phyloP scores from a whole-genome alignment of 768 basidiomycete species.

The Suillus variegatus region DNA sequence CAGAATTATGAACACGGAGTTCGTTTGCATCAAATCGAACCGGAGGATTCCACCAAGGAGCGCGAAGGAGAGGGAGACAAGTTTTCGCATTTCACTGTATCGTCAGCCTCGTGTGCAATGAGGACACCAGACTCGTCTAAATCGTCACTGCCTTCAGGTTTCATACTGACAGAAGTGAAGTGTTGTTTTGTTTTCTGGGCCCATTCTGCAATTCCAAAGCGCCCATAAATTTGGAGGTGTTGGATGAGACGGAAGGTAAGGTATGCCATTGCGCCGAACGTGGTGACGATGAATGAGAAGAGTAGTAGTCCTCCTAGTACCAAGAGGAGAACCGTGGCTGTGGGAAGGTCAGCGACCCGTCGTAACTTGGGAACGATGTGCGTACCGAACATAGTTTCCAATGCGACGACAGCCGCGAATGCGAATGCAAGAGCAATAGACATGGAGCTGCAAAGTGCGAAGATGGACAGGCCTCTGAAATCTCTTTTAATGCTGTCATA shows the following conservation, averaged over 20 bases:
- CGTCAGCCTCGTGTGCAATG: slow-evolving; percentile 18
- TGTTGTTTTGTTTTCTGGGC: slow-evolving; percentile 26
- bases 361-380: not conserved
- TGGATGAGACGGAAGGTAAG: slow-evolving; percentile 34
- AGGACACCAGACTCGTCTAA: slow-evolving; percentile 28
- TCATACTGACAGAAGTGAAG: slow-evolving; percentile 16
- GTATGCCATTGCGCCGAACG: slow-evolving; percentile 31
- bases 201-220: slow-evolving; percentile 33
- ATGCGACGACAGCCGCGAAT: slow-evolving; percentile 31
- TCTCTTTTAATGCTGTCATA: slow-evolving; percentile 13
- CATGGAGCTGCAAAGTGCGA: slow-evolving; percentile 36
- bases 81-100: slow-evolving; percentile 25
- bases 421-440: slow-evolving; percentile 39
- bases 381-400: slow-evolving; percentile 33
- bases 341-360: slow-evolving; percentile 5
- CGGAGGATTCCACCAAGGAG: not conserved
- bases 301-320: slow-evolving; percentile 34
- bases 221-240: slow-evolving; percentile 36
- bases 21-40: not conserved
- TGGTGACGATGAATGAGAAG: slow-evolving; percentile 36
- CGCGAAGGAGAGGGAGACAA: not conserved
- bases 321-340: slow-evolving; percentile 37
- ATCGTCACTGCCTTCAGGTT: slow-evolving; percentile 22
- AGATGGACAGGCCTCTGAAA: slow-evolving; percentile 33
- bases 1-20: not conserved